A percentile compares a stretch with the other conserved stretches of the same genome.
Conservation (phyloP, 106 monocot species). For the Dactylorhiza incarnata region DNA sequence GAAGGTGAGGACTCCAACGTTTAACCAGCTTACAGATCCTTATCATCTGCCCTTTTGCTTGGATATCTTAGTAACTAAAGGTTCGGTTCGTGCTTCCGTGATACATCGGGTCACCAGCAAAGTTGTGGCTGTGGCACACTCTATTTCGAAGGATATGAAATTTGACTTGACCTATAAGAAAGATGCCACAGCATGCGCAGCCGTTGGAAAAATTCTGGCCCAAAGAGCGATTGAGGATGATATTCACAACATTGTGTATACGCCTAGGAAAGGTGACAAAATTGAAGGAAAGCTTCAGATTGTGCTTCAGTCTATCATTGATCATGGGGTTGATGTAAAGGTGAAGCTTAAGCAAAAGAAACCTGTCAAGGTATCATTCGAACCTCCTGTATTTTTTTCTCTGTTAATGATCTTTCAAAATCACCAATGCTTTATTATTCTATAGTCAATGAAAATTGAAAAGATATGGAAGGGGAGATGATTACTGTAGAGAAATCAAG, state of each 20-base stretch:
- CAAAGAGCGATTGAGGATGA: slow-evolving; percentile 77
- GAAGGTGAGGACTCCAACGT: slow-evolving; percentile 46
- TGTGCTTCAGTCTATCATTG: slow-evolving; percentile 61
- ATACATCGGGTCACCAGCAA: slow-evolving; percentile 61
- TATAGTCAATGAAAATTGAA: no score
- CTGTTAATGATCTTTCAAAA: background rate
- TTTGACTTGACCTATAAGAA: slow-evolving; percentile 57
- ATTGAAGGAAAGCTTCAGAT: slow-evolving; percentile 79
- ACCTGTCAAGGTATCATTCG: slow-evolving; percentile 19
- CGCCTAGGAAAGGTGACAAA: slow-evolving; percentile 73
- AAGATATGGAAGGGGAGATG: no score
- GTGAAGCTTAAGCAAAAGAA: slow-evolving; percentile 70
- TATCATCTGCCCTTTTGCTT: slow-evolving; percentile 81
- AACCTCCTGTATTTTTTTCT: background rate
- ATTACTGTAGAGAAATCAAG: no score
- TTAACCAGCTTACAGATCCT: slow-evolving; percentile 66
- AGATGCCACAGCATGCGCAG: slow-evolving; percentile 49
- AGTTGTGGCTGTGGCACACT: slow-evolving; percentile 80
- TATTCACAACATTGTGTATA: slow-evolving; percentile 77
- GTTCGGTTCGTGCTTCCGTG: slow-evolving; percentile 75
- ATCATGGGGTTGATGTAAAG: slow-evolving; percentile 71
- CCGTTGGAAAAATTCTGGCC: slow-evolving; percentile 55
- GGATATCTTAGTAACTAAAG: slow-evolving; percentile 66
- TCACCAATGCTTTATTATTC: background rate
- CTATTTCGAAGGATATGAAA: slow-evolving; percentile 93